phyloP scores from a whole-genome alignment of 257 asterid genomes.

The Gentiana dahurica region DNA sequence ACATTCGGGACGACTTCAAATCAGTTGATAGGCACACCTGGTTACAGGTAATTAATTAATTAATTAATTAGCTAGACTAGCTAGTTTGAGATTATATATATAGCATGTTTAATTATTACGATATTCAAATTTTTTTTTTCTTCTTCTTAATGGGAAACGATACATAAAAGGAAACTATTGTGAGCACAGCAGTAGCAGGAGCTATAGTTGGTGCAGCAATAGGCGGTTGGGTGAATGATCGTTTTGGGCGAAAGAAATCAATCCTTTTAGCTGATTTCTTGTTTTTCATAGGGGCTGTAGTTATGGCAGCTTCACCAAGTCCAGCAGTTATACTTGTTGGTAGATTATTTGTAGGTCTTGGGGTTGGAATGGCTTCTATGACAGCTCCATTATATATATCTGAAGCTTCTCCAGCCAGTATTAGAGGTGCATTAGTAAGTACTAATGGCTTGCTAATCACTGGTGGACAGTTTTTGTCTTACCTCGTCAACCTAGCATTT shows the following conservation, averaged over 20 bases:
- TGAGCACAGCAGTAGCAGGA: constrained; percentile 76
- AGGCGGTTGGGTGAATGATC: constrained; percentile 60
- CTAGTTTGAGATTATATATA: too few species aligned
- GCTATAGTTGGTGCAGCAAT: constrained; percentile 72
- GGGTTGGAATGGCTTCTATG: constrained; percentile 95
- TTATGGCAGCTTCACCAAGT: constrained; percentile 48
- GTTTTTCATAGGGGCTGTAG: constrained; percentile 49
- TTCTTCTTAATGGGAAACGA: background rate
- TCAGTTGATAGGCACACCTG: constrained; percentile 45
- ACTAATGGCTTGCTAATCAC: constrained; percentile 74
- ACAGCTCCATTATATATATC: constrained; percentile 73
- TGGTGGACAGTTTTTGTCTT: constrained; percentile 72
- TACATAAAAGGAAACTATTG: constrained; percentile 56
- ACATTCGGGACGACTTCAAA: constrained; percentile 49
- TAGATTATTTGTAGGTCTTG: constrained; percentile 61
- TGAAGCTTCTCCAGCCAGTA: constrained; percentile 77
- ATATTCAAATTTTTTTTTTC: background rate
- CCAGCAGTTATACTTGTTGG: constrained; percentile 72
- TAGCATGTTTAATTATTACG: background rate
- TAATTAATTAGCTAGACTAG: background rate
- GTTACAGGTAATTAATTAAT: constrained; percentile 37
- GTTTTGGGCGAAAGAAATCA: constrained; percentile 51
- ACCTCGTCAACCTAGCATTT: constrained; percentile 71
- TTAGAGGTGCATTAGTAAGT: constrained; percentile 74
- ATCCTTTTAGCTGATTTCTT: constrained; percentile 57